phyloP scores from a whole-genome alignment of 2,329 filamentous ascomycete genomes.

The Clonostachys rosea region DNA sequence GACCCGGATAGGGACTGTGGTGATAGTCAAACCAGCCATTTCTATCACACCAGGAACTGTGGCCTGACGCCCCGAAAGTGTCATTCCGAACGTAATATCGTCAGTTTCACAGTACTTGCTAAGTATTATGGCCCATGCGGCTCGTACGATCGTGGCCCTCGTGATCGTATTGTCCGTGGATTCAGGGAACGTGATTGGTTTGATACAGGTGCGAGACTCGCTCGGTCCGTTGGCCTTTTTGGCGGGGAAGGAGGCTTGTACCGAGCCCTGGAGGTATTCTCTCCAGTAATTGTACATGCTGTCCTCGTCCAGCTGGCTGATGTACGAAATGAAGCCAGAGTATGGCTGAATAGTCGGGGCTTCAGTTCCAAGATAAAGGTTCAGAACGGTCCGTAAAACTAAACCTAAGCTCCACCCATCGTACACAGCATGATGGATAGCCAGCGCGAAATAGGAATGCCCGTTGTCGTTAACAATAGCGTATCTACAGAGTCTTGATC shows the following conservation, averaged over 20 bases:
- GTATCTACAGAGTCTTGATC: background rate
- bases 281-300: background rate
- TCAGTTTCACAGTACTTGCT: constrained; percentile 7
- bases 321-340: constrained; percentile 4
- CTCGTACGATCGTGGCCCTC: constrained; percentile 12
- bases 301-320: background rate
- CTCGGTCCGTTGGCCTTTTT: background rate
- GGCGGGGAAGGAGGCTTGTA: background rate
- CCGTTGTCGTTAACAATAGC: background rate
- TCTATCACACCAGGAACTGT: background rate
- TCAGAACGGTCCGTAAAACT: constrained; percentile 6
- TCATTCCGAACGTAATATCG: constrained; percentile 14
- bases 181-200: background rate
- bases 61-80: constrained; percentile 13
- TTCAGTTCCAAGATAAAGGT: background rate
- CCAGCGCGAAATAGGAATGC: constrained; percentile 10
- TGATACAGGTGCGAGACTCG: background rate
- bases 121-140: constrained; percentile 18
- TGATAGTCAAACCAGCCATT: constrained; percentile 9
- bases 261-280: background rate
- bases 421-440: constrained; percentile 16
- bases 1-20: constrained; percentile 7
- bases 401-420: constrained; percentile 69
- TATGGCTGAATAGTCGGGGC: background rate
- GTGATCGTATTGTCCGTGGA: constrained; percentile 3